Conservation (phyloP, 768 basidiomycete species). For the Mycena leptocephala region DNA sequence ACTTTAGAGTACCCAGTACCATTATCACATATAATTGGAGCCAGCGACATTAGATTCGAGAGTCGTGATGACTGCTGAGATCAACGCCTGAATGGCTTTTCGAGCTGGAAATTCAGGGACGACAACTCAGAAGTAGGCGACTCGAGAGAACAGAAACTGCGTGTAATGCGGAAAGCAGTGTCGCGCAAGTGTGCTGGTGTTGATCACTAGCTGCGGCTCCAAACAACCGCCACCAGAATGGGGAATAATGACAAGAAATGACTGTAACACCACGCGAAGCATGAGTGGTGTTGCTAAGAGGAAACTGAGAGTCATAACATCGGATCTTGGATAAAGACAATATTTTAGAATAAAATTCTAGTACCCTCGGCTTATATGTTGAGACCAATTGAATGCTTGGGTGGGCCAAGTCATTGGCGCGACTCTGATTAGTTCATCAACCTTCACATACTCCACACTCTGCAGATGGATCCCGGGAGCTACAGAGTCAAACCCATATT, state of each 20-base stretch:
- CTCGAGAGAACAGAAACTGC: neutral
- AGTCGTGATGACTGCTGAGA: no score
- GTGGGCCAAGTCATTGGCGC: constrained; percentile 10
- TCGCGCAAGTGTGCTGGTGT: neutral
- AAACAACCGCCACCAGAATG: neutral
- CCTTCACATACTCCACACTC: constrained; percentile 10
- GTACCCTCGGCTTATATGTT: neutral
- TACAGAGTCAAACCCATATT: neutral
- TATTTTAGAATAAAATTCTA: neutral
- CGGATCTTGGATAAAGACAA: no score
- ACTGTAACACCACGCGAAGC: neutral
- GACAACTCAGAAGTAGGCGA: no score
- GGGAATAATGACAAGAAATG: neutral
- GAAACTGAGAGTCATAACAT: no score
- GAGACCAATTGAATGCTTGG: constrained; percentile 3
- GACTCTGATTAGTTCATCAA: neutral
- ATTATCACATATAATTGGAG: constrained; percentile 98
- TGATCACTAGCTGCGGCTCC: neutral
- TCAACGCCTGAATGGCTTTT: no score
- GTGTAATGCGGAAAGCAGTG: constrained; percentile 18
- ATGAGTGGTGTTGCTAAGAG: no score
- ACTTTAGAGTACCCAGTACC: constrained; percentile 98
- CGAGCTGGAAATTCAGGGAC: no score
- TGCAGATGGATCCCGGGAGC: neutral
- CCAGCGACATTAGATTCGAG: constrained; percentile 97